A percentile compares a stretch with the other conserved stretches of the same genome.
Evolutionary conservation across 441 rosid genomes (phyloP).

Genomic region (Melastoma candidum): DNA sequence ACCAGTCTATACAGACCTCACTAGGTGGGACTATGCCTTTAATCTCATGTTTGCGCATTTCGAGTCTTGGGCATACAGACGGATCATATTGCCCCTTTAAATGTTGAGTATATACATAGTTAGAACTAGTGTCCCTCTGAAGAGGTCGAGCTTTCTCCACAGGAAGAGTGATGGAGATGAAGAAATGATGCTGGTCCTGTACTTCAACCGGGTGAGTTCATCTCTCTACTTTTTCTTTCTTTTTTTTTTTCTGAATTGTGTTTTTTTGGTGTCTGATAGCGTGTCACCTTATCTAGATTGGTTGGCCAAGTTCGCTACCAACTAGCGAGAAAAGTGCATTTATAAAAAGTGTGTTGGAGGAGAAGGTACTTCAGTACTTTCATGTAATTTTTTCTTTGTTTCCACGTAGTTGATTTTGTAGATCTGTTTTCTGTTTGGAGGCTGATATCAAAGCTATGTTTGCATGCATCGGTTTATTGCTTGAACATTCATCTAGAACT

Average conservation of each 20-base stretch:
- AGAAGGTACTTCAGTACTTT: slow-evolving; percentile 43
- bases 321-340: slow-evolving; percentile 72
- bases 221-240: background rate
- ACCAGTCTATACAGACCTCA: slow-evolving; percentile 69
- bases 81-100: slow-evolving; percentile 3
- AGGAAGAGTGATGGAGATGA: slow-evolving; percentile 86
- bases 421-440: too few species aligned
- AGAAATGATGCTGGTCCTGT: slow-evolving; percentile 77
- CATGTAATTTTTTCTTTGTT: background rate
- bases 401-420: too few species aligned
- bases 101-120: background rate
- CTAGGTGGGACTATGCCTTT: slow-evolving; percentile 32
- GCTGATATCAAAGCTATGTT: too few species aligned
- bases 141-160: slow-evolving; percentile 15
- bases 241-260: slow-evolving; percentile 2
- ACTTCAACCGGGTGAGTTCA: slow-evolving; percentile 54
- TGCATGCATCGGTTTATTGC: background rate
- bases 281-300: slow-evolving; percentile 44
- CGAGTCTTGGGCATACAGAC: background rate
- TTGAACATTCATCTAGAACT: background rate
- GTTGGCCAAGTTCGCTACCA: slow-evolving; percentile 95
- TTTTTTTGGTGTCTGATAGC: slow-evolving; percentile 14
- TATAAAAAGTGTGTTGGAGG: slow-evolving; percentile 53
- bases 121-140: slow-evolving; percentile 5
- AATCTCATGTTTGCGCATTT: background rate